These are phyloP conservation scores for Protomyces macrosporus DNA, from an alignment of 1,139 yeast species.

Conservation along the genomic window DNA sequence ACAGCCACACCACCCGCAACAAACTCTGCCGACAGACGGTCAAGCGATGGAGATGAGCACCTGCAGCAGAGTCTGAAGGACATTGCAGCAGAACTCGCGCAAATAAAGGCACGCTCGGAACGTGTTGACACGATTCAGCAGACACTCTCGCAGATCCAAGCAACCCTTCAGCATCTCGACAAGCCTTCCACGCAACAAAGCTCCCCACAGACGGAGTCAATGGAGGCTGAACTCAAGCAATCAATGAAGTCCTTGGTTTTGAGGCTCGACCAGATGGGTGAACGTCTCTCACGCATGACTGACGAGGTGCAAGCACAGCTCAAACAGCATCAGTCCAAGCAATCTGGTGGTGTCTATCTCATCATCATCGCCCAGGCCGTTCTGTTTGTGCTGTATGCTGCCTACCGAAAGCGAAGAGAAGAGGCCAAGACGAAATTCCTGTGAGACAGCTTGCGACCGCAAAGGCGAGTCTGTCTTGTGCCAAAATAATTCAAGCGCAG, in stretches of 20 bases:
- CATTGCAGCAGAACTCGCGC: slow-evolving; percentile 1
- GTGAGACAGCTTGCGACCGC: no score
- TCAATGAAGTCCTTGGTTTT: neutral
- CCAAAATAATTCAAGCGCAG: no score
- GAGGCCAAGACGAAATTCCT: neutral
- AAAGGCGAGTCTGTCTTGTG: no score
- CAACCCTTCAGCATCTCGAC: neutral
- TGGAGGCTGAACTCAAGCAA: neutral
- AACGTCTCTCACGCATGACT: slow-evolving; percentile 1
- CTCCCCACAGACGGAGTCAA: neutral
- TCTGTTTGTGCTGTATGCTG: neutral
- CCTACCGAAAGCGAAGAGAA: neutral
- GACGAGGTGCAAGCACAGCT: slow-evolving; percentile 15
- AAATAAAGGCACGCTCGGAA: neutral
- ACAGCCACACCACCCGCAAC: neutral
- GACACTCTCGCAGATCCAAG: slow-evolving; percentile 2
- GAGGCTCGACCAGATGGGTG: neutral
- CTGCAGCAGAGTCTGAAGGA: slow-evolving; percentile 7
- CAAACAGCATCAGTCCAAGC: slow-evolving; percentile 3
- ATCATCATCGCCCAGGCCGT: slow-evolving; percentile 8
- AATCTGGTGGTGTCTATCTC: slow-evolving; percentile 6
- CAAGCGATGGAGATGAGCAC: slow-evolving; percentile 1
- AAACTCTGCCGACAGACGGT: neutral
- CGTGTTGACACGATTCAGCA: neutral
- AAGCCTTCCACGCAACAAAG: neutral